A percentile compares a stretch with the other conserved stretches of the same genome.
phyloP scores from a whole-genome alignment of 805 yeast genomes.

The Lachancea meyersii region DNA sequence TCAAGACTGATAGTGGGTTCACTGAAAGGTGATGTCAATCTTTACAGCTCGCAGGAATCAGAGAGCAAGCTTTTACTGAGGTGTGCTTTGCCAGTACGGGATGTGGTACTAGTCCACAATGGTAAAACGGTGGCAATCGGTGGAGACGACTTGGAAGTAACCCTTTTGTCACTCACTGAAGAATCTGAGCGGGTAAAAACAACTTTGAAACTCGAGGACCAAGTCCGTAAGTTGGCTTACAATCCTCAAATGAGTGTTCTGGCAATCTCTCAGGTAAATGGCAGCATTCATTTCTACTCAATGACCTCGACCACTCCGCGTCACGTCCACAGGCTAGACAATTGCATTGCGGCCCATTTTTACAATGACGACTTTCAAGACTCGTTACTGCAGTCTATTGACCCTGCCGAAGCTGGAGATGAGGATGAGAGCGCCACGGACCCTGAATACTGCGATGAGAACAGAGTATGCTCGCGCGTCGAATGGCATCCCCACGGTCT shows the following conservation, averaged over 20 bases:
- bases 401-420: slow-evolving; percentile 38
- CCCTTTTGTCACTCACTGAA: slow-evolving; percentile 39
- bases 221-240: slow-evolving; percentile 50
- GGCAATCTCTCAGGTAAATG: slow-evolving; percentile 54
- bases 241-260: slow-evolving; percentile 50
- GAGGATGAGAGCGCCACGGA: slow-evolving; percentile 32
- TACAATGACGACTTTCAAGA: slow-evolving; percentile 28
- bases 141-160: slow-evolving; percentile 59
- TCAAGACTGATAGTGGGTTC: slow-evolving; percentile 21
- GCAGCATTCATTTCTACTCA: slow-evolving; percentile 49
- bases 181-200: slow-evolving; percentile 15
- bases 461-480: slow-evolving; percentile 45
- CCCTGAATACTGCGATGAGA: slow-evolving; percentile 32
- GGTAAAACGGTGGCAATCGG: slow-evolving; percentile 55
- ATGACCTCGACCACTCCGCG: slow-evolving; percentile 49
- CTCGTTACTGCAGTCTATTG: slow-evolving; percentile 16
- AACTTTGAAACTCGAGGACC: slow-evolving; percentile 44
- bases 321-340: slow-evolving; percentile 40
- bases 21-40: slow-evolving; percentile 23
- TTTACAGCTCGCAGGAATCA: slow-evolving; percentile 18
- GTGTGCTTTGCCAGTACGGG: slow-evolving; percentile 35
- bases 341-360: slow-evolving; percentile 32
- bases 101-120: slow-evolving; percentile 51
- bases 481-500: slow-evolving; percentile 72
- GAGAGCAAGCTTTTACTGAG: slow-evolving; percentile 39